A percentile compares a stretch with the other conserved stretches of the same genome.
Evolutionary conservation across 768 basidiomycete genomes (phyloP).

Genomic region (Xerocomus potaroensis): DNA sequence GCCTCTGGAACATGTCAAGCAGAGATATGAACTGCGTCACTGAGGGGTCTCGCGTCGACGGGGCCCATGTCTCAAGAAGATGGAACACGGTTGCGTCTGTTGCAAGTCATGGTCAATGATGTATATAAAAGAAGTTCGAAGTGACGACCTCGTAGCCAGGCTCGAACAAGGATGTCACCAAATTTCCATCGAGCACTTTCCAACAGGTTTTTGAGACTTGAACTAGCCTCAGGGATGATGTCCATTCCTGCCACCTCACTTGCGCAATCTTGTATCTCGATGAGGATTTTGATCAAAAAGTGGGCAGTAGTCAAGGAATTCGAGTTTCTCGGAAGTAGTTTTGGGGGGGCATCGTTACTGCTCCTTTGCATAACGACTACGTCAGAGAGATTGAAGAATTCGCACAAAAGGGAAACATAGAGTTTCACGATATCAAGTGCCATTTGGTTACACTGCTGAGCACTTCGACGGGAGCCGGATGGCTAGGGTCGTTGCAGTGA

Average conservation of each 20-base stretch:
- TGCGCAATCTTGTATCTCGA: conserved; percentile 83
- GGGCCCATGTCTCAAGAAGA: conserved; percentile 81
- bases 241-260: conserved; percentile 79
- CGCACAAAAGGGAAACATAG: conserved; percentile 79
- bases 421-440: conserved; percentile 81
- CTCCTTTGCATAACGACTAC: conserved; percentile 58
- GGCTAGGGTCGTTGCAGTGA: conserved; percentile 18
- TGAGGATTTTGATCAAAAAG: conserved; percentile 74
- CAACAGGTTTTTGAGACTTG: conserved; percentile 65
- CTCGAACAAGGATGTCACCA: conserved; percentile 68
- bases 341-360: conserved; percentile 39
- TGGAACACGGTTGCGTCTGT: conserved; percentile 82
- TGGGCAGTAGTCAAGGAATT: conserved; percentile 81
- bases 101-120: conserved; percentile 6
- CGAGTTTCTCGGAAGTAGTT: conserved; percentile 65
- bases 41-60: conserved; percentile 55
- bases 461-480: conserved; percentile 64
- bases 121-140: not conserved
- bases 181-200: conserved; percentile 88
- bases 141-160: conserved; percentile 77
- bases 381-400: conserved; percentile 83
- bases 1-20: conserved; percentile 77
- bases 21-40: conserved; percentile 73
- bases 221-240: conserved; percentile 68
- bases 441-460: conserved; percentile 82